Evolutionary conservation across 2,329 filamentous ascomycete species (phyloP).

Genomic region (Rutstroemia sp.): DNA sequence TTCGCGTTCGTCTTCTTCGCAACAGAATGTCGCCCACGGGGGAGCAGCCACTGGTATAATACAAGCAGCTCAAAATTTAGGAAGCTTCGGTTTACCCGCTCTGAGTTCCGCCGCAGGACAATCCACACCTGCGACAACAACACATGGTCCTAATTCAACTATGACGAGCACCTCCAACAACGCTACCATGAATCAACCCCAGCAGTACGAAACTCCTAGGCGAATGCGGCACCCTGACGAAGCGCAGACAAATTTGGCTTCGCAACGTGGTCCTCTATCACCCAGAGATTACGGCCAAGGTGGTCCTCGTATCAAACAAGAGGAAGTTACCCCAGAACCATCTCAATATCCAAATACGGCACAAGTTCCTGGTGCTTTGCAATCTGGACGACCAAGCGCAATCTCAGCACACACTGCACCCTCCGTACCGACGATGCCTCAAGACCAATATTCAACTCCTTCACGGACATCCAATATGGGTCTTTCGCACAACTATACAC

Average conservation of each 20-base stretch:
- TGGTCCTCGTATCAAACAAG: constrained; percentile 49
- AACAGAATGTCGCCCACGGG: constrained; percentile 19
- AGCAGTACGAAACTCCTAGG: constrained; percentile 43
- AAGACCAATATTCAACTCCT: constrained; percentile 54
- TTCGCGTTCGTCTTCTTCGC: constrained; percentile 17
- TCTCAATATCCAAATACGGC: constrained; percentile 38
- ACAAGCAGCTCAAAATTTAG: constrained; percentile 27
- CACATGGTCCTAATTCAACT: constrained; percentile 16
- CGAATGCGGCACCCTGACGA: constrained; percentile 47
- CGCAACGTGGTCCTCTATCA: constrained; percentile 25
- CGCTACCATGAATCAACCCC: constrained; percentile 35
- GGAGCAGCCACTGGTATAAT: constrained; percentile 20
- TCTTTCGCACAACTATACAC: constrained; percentile 69
- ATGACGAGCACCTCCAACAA: constrained; percentile 17
- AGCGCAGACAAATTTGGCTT: constrained; percentile 32
- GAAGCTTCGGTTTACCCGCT: constrained; percentile 23
- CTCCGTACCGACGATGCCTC: constrained; percentile 48
- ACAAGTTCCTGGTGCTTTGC: constrained; percentile 52
- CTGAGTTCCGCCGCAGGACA: constrained; percentile 27
- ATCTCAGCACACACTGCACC: constrained; percentile 50
- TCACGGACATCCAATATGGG: constrained; percentile 59
- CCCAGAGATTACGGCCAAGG: constrained; percentile 40
- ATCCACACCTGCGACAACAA: constrained; percentile 25
- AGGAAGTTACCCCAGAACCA: constrained; percentile 45
- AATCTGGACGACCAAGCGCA: constrained; percentile 48